phyloP scores from a whole-genome alignment of 257 asterid species.

The Nicotiana attenuata region DNA sequence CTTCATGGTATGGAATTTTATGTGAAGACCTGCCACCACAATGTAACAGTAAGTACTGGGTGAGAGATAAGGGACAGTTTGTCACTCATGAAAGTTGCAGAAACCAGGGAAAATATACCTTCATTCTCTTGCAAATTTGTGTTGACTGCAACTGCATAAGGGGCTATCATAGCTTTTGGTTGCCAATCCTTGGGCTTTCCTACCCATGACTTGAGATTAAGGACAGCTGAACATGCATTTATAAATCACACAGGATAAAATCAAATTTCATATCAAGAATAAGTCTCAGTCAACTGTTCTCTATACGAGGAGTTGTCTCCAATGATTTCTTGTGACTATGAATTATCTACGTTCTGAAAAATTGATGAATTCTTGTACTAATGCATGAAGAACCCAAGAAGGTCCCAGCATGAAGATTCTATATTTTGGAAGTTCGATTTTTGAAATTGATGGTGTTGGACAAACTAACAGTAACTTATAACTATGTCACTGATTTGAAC shows the following conservation, averaged over 20 bases:
- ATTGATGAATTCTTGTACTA: neutral
- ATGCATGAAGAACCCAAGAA: neutral
- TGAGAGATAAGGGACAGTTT: neutral
- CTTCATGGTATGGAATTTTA: slow-evolving; percentile 73
- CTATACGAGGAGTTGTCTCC: neutral
- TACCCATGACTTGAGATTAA: slow-evolving; percentile 73
- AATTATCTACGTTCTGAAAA: neutral
- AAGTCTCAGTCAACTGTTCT: neutral
- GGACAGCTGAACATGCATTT: slow-evolving; percentile 44
- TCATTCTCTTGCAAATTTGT: slow-evolving; percentile 89
- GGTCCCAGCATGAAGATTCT: neutral
- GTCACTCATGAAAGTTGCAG: neutral
- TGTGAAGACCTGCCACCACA: slow-evolving; percentile 57
- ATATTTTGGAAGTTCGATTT: neutral
- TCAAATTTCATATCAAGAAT: neutral
- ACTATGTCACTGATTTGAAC: neutral
- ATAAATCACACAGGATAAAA: slow-evolving; percentile 8
- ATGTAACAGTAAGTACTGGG: neutral
- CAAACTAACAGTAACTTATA: neutral
- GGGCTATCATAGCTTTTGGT: slow-evolving; percentile 73
- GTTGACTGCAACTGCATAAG: slow-evolving; percentile 77
- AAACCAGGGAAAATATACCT: slow-evolving; percentile 37
- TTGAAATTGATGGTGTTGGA: neutral
- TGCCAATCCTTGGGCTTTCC: slow-evolving; percentile 77
- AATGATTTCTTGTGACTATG: neutral